phyloP scores from a whole-genome alignment of 1,284 basidiomycete species.

The Cryptococcus sp. region DNA sequence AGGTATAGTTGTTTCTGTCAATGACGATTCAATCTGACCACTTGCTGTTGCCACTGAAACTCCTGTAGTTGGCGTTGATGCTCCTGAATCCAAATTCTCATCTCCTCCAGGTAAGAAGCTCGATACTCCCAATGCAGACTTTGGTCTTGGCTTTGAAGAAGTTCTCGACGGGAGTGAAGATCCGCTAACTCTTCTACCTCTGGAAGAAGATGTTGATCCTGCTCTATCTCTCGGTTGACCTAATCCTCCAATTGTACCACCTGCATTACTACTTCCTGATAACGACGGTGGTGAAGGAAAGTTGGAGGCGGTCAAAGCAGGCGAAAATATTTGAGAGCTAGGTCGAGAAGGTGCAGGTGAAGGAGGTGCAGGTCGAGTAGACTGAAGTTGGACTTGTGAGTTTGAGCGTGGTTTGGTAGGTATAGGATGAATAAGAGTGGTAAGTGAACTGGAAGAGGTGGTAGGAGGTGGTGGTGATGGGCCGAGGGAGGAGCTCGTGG shows the following conservation, averaged over 20 bases:
- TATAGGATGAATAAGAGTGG: neutral
- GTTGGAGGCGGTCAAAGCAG: neutral
- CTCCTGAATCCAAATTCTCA: neutral
- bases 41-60: too few relatives aligned
- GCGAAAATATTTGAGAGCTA: constrained; percentile 20
- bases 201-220: constrained; percentile 14
- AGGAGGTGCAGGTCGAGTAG: constrained; percentile 36
- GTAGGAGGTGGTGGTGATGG: neutral
- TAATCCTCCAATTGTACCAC: too few relatives aligned
- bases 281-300: constrained; percentile 1
- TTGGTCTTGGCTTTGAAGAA: constrained; percentile 7
- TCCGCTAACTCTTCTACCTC: constrained; percentile 1
- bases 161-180: constrained; percentile 1
- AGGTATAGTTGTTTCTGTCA: neutral
- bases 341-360: constrained; percentile 19
- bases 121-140: constrained; percentile 11
- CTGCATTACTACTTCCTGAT: neutral
- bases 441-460: neutral
- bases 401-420: constrained; percentile 21
- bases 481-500: neutral
- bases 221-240: constrained; percentile 10
- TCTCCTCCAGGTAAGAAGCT: constrained; percentile 6
- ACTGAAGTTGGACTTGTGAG: constrained; percentile 18
- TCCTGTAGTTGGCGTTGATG: neutral
- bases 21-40: neutral